Conservation (phyloP, 164 flowering plant genomes). For the Nymphaea colorata region DNA sequence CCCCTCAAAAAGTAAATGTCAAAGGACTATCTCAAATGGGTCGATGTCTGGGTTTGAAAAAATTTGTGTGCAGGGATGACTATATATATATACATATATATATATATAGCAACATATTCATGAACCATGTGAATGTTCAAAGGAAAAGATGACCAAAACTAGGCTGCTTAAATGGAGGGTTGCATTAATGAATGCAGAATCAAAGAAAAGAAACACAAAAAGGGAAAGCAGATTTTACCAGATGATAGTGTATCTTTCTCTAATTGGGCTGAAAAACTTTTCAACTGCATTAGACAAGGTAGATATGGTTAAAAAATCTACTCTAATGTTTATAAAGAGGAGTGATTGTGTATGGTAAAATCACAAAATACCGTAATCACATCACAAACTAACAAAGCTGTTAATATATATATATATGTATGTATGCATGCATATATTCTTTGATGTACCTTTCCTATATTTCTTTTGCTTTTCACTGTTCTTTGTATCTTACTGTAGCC, state of each 20-base stretch:
- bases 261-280: constrained; percentile 87
- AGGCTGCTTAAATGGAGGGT: neutral
- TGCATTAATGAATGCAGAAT: too few species aligned
- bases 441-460: too few species aligned
- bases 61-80: too few species aligned
- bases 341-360: neutral
- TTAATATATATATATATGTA: too few species aligned
- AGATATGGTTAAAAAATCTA: neutral
- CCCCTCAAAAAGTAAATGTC: too few species aligned
- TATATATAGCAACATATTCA: too few species aligned
- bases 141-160: neutral
- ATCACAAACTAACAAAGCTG: neutral
- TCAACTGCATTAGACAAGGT: constrained; percentile 12
- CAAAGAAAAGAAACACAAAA: neutral
- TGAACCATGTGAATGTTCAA: neutral
- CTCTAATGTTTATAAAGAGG: neutral
- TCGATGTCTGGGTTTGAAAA: too few species aligned
- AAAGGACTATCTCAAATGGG: too few species aligned
- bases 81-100: too few species aligned
- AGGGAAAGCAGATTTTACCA: constrained; percentile 26
- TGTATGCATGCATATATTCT: too few species aligned
- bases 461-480: too few species aligned
- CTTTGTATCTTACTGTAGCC: too few species aligned
- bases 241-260: constrained; percentile 80
- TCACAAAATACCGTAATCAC: neutral